Conservation (phyloP, 164 flowering plant species). For the Magnolia kwangsiensis region DNA sequence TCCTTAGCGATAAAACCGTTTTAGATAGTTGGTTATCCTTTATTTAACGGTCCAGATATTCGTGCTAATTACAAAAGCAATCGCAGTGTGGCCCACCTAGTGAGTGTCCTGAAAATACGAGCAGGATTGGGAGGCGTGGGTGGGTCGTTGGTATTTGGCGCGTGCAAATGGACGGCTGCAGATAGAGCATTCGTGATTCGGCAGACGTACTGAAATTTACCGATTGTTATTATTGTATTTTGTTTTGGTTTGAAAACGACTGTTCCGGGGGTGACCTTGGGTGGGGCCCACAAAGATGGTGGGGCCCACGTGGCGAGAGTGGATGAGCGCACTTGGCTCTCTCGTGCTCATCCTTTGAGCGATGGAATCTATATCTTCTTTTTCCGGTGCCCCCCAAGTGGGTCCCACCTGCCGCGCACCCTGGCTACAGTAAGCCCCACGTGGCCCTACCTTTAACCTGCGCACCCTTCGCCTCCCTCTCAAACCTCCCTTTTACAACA, state of each 20-base stretch:
- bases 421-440: neutral
- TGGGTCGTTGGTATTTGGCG: too few relatives aligned
- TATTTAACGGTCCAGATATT: too few relatives aligned
- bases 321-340: neutral
- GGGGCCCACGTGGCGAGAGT: neutral
- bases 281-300: neutral
- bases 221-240: too few relatives aligned
- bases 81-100: too few relatives aligned
- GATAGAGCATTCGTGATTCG: neutral
- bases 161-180: neutral
- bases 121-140: too few relatives aligned
- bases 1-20: too few relatives aligned
- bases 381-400: neutral
- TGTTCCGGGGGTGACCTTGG: too few relatives aligned
- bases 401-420: constrained; percentile 8
- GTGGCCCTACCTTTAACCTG: neutral
- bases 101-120: too few relatives aligned
- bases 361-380: neutral
- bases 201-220: too few relatives aligned
- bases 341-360: constrained; percentile 4
- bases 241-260: too few relatives aligned
- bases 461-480: neutral
- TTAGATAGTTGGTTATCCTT: too few relatives aligned
- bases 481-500: neutral
- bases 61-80: too few relatives aligned